Conservation (phyloP, 2,329 filamentous ascomycete genomes). For the Penicillium psychrosexuale region DNA sequence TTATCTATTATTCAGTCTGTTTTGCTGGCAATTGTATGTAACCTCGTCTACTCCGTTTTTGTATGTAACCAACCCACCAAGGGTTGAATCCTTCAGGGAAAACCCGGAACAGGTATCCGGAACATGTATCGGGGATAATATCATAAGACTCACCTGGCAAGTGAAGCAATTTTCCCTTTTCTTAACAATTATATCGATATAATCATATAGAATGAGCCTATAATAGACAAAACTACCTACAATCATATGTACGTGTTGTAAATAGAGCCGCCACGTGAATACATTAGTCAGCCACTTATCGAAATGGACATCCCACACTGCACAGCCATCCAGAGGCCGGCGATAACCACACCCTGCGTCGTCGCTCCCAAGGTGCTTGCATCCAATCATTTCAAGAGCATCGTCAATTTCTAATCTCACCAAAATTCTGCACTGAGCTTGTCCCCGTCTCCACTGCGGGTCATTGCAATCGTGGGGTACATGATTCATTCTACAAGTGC, state of each 20-base stretch:
- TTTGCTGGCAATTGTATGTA: not conserved
- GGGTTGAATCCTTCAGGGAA: not conserved
- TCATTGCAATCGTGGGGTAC: slow-evolving; percentile 20
- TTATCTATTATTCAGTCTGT: not conserved
- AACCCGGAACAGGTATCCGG: not conserved
- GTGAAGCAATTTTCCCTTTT: not conserved
- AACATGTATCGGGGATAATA: not conserved
- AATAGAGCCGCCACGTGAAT: not conserved
- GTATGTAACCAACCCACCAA: not conserved
- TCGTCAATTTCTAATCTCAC: slow-evolving; percentile 4
- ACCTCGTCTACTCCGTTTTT: not conserved
- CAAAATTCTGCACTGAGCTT: not conserved
- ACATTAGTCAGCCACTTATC: slow-evolving; percentile 7
- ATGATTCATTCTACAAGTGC: slow-evolving; percentile 7
- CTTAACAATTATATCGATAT: not conserved
- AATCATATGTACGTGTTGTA: too few relatives aligned
- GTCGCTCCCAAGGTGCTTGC: not conserved
- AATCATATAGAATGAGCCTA: not conserved
- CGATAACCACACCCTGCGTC: slow-evolving; percentile 16
- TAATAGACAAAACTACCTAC: not conserved
- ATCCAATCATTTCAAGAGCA: slow-evolving; percentile 16
- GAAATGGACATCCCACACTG: not conserved
- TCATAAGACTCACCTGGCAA: not conserved
- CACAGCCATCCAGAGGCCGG: slow-evolving; percentile 20
- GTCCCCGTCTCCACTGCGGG: slow-evolving; percentile 20